Conservation (phyloP, 1,284 basidiomycete species). For the Moesziomyces sp. region DNA sequence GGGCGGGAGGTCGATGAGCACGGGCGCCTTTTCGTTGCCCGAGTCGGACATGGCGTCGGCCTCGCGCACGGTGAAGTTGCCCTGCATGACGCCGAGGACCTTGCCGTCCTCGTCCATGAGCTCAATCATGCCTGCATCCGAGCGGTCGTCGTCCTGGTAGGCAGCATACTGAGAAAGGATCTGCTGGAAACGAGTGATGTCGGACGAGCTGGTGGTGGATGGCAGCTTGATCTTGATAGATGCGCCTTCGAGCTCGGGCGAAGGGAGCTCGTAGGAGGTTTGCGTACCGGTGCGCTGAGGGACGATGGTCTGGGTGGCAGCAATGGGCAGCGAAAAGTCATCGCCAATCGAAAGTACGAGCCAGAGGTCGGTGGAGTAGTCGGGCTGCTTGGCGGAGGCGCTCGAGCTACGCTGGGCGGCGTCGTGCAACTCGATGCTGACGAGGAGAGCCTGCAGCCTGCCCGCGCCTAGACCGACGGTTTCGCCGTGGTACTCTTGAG, state of each 20-base stretch:
- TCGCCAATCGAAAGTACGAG: slow-evolving; percentile 48
- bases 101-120: slow-evolving; percentile 56
- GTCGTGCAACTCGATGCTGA: slow-evolving; percentile 43
- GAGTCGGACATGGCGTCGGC: slow-evolving; percentile 38
- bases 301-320: slow-evolving; percentile 41
- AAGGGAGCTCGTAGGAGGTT: slow-evolving; percentile 45
- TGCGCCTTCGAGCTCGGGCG: slow-evolving; percentile 47
- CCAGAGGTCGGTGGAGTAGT: slow-evolving; percentile 51
- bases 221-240: slow-evolving; percentile 45
- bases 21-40: slow-evolving; percentile 56
- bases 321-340: slow-evolving; percentile 44
- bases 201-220: slow-evolving; percentile 10
- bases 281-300: slow-evolving; percentile 22
- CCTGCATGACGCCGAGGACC: slow-evolving; percentile 48
- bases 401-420: slow-evolving; percentile 4
- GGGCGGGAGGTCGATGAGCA: slow-evolving; percentile 52
- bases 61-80: slow-evolving; percentile 41
- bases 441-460: slow-evolving; percentile 38
- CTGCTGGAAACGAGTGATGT: slow-evolving; percentile 42
- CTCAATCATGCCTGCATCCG: slow-evolving; percentile 48
- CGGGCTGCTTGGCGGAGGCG: slow-evolving; percentile 5
- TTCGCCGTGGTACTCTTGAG: slow-evolving; percentile 50
- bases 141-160: slow-evolving; percentile 42
- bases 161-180: slow-evolving; percentile 56
- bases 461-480: slow-evolving; percentile 40